These are phyloP conservation scores for Gamsiella multidivaricata DNA, from an alignment of 192 early-diverging fungal genomes.

Conservation along the genomic window DNA sequence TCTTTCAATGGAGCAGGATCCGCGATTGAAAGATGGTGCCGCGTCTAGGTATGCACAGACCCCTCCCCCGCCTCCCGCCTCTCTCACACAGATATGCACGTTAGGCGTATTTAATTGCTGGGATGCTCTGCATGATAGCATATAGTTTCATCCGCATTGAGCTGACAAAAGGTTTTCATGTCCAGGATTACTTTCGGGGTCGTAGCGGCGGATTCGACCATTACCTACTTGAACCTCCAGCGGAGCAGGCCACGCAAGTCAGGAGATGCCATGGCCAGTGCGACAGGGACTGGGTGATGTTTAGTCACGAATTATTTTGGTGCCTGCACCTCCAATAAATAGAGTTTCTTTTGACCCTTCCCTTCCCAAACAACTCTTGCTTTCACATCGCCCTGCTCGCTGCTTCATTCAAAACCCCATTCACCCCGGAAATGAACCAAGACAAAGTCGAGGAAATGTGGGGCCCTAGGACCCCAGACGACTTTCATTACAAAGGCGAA, in stretches of 20 bases:
- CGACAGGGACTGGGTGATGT: too few relatives aligned
- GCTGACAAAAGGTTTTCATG: not conserved
- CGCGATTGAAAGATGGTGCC: slow-evolving; percentile 10
- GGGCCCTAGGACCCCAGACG: not conserved
- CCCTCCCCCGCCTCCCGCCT: too few relatives aligned
- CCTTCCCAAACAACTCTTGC: not conserved
- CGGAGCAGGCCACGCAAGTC: slow-evolving; percentile 22
- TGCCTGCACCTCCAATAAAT: too few relatives aligned
- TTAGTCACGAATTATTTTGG: too few relatives aligned
- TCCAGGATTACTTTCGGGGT: slow-evolving; percentile 34
- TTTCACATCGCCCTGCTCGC: too few relatives aligned
- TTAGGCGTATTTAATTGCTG: not conserved
- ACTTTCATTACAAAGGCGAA: not conserved
- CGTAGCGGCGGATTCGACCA: slow-evolving; percentile 27
- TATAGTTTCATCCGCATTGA: slow-evolving; percentile 9
- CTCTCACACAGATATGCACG: too few relatives aligned
- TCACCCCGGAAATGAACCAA: not conserved
- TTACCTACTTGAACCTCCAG: slow-evolving; percentile 33
- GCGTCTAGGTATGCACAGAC: slow-evolving; percentile 20
- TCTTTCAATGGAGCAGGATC: slow-evolving; percentile 15
- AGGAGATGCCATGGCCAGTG: too few relatives aligned
- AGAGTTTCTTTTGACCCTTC: not conserved
- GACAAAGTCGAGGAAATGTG: slow-evolving; percentile 1
- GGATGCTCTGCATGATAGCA: too few relatives aligned
- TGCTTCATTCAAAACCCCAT: not conserved